phyloP scores from a whole-genome alignment of 306 rosid genomes.

The Castanopsis chinensis region DNA sequence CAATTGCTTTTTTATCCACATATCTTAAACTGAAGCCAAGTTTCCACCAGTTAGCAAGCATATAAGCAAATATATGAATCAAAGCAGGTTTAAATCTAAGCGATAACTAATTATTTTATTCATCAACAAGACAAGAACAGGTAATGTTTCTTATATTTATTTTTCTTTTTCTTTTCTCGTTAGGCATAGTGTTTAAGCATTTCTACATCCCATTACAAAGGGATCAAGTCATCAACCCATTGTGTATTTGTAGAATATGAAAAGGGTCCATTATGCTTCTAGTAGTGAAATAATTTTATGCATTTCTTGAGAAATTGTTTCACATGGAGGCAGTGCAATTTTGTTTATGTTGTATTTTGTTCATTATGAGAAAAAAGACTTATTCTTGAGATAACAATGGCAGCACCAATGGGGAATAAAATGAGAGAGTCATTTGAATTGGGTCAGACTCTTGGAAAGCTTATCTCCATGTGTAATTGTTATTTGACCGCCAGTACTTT shows the following conservation, averaged over 20 bases:
- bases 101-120: too few species aligned
- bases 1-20: constrained; percentile 10
- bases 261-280: neutral
- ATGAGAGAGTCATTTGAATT: neutral
- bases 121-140: too few species aligned
- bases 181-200: neutral
- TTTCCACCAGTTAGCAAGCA: neutral
- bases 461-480: neutral
- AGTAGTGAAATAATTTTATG: neutral
- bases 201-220: neutral
- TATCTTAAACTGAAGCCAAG: neutral
- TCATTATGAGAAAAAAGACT: neutral
- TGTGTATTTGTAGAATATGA: neutral
- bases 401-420: neutral
- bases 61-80: neutral
- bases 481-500: neutral
- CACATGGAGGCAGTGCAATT: neutral
- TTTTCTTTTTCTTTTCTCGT: neutral
- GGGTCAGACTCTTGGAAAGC: neutral
- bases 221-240: neutral
- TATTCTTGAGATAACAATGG: neutral
- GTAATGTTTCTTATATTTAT: neutral
- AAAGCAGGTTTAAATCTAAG: neutral
- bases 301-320: neutral
- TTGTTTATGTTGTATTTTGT: neutral